Evolutionary conservation across 2,329 filamentous ascomycete species (phyloP), one percentile per base, ranked within the genome.

Genomic region (Penicillium sp.): DNA sequence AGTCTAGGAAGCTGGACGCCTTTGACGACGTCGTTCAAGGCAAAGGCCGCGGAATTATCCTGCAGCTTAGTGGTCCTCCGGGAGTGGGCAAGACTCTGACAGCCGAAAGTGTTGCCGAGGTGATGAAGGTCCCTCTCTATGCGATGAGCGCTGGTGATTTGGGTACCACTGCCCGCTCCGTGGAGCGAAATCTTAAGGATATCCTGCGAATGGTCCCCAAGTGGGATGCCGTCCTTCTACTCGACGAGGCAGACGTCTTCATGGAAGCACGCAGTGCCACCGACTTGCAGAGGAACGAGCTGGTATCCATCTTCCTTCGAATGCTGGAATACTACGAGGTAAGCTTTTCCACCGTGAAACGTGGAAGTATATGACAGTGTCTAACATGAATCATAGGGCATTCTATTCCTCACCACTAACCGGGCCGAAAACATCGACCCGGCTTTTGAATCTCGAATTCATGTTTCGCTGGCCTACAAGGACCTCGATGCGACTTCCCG

Each of bases 1-100:
- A 79, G 46, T 69, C 69, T 24, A 60, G 66, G 36, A 67, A 73
- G 31, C 58, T 65, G 16, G 68, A 68, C 25, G 46, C 57, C 9
- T 79, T 80, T 55, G 77, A 80, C 58, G 78, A 81, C 55, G 67
- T 81, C 16, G 76, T 82, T 24, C 69, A 75, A 25, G 79, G 77
- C 27, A 82, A 82, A 58, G 80, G 79, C 11, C 70, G 71, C 14
- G 79, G 79, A 9, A 73, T 81, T 47, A 79, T 81, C 48, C 68
- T 81, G 50, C 69, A 81, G 4, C 71, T 82, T 2, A 73, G 69
- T 40, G 79, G 79, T 2, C 76, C 76, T 0, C 79, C 79, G 0
- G 80, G 80, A 3, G 77, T 80, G 2, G 80, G 79, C 13, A 82
- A 82, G 65, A 82, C 80, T 0, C 61, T 79, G 22, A 80, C 78